Base-by-base conservation (phyloP, 495 filamentous ascomycete genomes). In the Cenococcum geophilum region DNA sequence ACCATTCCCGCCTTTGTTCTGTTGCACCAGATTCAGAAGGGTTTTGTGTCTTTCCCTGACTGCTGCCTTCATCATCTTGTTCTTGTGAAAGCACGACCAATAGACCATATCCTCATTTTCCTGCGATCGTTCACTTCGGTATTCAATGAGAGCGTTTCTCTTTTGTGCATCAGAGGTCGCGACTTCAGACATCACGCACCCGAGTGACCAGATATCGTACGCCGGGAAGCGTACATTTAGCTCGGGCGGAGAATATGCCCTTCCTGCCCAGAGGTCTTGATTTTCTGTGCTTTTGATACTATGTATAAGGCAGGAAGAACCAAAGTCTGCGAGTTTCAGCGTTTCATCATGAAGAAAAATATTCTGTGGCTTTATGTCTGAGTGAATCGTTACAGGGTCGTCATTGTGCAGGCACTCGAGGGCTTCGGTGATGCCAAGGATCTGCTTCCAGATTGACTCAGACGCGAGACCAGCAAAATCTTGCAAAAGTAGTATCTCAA, bases 191-290 rank as follows among this genome's bases (percentile, higher is more conserved):
- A 49, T 8, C 6, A 49, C 20, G 5, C 9, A 8, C 9, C 9
- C 45, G 18, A 49, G 45, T 6, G 45, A 49, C 45, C 45, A 49
- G 20, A 49, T 49, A 20, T 49, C 45, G 18, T 49, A 49, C 6
- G 45, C 6, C 6, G 45, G 12, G 8, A 18, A 49, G 6, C 20
- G 9, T n/a, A 49, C 20, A 20, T 5, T 22, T 16, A 18, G 20
- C 45, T 49, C 45, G 8, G 45, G 45, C 45, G 45, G 45, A 8
- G 45, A 49, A 49, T 49, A 49, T 8, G 9, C 45, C 18, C 45
- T 49, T n/a, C 14, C 14, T 20, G 6, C 45, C 45, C 5, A 5
- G 6, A 49, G 9, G 6, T 22, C 5, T 49, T 14, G 36, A 14
- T 8, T 40, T 14, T 40, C 14, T 14, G 36, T 8, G 36, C 20